Conservation (phyloP, 129 eudicot genomes). For the Calendula officinalis region DNA sequence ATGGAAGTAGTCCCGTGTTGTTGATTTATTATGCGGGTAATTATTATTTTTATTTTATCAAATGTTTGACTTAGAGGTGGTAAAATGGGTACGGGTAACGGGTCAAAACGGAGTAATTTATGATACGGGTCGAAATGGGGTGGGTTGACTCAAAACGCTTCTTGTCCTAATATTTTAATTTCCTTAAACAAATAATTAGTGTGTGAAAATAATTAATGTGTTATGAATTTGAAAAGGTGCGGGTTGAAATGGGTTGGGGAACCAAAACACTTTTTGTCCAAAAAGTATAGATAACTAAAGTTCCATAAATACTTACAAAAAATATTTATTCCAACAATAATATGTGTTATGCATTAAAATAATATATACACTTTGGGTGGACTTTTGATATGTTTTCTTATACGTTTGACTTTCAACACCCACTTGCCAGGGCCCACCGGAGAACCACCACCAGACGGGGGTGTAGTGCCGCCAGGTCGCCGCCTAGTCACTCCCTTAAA, state of each 20-base stretch:
- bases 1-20: conserved; percentile 78
- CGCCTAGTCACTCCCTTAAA: conserved; percentile 81
- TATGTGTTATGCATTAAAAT: neutral
- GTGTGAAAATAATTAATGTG: too few relatives aligned
- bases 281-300: too few relatives aligned
- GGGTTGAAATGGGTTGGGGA: neutral
- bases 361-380: neutral
- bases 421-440: conserved; percentile 53
- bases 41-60: neutral
- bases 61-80: neutral
- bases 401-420: neutral
- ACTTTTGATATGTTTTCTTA: neutral
- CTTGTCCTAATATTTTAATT: neutral
- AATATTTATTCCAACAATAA: neutral
- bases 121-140: neutral
- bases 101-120: neutral
- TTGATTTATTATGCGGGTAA: conserved; percentile 83
- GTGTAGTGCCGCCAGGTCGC: conserved; percentile 73
- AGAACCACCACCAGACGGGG: conserved; percentile 39
- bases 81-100: neutral
- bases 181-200: too few relatives aligned
- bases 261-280: neutral
- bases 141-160: neutral
- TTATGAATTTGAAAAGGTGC: too few relatives aligned
- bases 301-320: neutral